Conservation (phyloP, 2,329 filamentous ascomycete species). For the Colletotrichum sublineola region DNA sequence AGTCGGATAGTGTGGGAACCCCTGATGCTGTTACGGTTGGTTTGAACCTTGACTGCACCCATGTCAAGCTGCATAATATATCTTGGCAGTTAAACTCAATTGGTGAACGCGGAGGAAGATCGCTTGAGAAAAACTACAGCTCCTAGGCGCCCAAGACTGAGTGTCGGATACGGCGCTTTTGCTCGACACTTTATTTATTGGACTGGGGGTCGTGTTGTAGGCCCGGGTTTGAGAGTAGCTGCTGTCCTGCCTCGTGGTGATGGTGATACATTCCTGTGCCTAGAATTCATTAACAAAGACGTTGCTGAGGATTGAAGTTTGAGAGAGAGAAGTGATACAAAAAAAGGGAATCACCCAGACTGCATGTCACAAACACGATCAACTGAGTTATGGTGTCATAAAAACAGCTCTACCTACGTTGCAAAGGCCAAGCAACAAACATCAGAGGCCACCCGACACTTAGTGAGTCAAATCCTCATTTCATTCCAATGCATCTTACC, state of each 20-base stretch:
- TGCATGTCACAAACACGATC: neutral
- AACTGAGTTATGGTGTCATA: neutral
- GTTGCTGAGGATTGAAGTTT: too few relatives aligned
- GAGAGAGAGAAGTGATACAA: too few relatives aligned
- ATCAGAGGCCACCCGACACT: neutral
- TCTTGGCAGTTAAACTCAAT: constrained; percentile 1
- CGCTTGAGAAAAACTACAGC: neutral
- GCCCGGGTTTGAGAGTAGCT: neutral
- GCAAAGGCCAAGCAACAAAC: neutral
- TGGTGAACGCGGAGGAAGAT: neutral
- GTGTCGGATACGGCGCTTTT: neutral
- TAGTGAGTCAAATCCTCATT: neutral
- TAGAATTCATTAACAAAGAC: neutral
- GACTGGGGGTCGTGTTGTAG: neutral
- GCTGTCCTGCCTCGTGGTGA: neutral
- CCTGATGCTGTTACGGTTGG: constrained; percentile 4
- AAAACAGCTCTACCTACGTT: neutral
- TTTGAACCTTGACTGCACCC: neutral
- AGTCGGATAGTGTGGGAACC: neutral
- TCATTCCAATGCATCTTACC: constrained; percentile 4
- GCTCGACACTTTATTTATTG: neutral
- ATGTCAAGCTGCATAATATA: neutral
- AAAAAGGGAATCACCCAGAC: too few relatives aligned
- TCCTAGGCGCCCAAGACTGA: neutral
- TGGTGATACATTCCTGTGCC: neutral